Evolutionary conservation across 345 rosid genomes (phyloP).

Genomic region (Aegle marmelos): DNA sequence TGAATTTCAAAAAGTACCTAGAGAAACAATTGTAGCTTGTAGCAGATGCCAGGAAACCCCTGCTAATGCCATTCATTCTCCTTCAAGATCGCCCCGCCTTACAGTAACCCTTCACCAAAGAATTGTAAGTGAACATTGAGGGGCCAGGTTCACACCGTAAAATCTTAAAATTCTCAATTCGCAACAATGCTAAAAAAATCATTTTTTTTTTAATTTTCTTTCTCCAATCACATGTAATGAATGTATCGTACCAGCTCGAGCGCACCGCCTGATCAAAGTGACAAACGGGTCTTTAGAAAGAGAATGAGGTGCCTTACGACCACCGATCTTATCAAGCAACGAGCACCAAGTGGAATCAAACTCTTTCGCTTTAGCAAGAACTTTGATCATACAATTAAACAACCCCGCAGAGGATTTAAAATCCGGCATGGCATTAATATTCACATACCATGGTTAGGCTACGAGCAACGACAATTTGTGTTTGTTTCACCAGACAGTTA

Average conservation of each 20-base stretch:
- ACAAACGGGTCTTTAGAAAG: slow-evolving; percentile 63
- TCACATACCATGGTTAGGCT: too few relatives aligned
- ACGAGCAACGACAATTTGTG: neutral
- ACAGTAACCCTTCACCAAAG: slow-evolving; percentile 72
- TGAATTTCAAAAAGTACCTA: slow-evolving; percentile 51
- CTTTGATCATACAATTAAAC: slow-evolving; percentile 46
- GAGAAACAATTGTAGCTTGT: slow-evolving; percentile 78
- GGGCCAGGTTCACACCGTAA: slow-evolving; percentile 66
- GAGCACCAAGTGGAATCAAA: slow-evolving; percentile 72
- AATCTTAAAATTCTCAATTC: slow-evolving; percentile 15
- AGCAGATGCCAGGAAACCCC: slow-evolving; percentile 63
- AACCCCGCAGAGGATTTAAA: slow-evolving; percentile 41
- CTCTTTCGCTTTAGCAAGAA: slow-evolving; percentile 62
- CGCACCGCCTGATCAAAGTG: slow-evolving; percentile 70
- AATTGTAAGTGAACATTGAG: slow-evolving; percentile 67
- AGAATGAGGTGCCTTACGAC: slow-evolving; percentile 26
- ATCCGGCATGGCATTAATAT: slow-evolving; percentile 33
- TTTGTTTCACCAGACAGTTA: neutral
- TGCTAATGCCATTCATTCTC: slow-evolving; percentile 77
- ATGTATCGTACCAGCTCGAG: slow-evolving; percentile 62
- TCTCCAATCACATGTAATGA: neutral
- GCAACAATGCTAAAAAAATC: neutral
- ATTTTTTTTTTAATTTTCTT: neutral
- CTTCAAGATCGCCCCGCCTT: slow-evolving; percentile 65
- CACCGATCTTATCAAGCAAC: slow-evolving; percentile 48